Conservation (phyloP, 306 rosid genomes). For the Lathyrus sativus region DNA sequence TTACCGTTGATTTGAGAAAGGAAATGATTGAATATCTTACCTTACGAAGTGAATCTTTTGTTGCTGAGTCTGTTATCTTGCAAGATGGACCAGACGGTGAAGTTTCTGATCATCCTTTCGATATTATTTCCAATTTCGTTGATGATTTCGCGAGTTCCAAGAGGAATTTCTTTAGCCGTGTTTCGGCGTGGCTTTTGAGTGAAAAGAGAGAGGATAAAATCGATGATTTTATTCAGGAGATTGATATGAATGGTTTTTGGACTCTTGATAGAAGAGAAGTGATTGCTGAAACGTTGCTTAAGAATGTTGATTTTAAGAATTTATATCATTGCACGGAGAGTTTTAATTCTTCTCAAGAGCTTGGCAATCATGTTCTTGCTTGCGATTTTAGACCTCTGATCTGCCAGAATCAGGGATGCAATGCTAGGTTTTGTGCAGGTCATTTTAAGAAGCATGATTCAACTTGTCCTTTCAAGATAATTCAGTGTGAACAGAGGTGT, state of each 20-base stretch:
- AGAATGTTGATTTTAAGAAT: conserved; percentile 72
- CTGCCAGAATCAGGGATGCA: conserved; percentile 67
- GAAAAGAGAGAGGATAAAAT: conserved; percentile 90
- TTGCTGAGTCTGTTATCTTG: conserved; percentile 65
- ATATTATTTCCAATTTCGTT: conserved; percentile 65
- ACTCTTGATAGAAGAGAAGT: conserved; percentile 58
- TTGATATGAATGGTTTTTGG: conserved; percentile 80
- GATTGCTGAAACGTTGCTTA: conserved; percentile 48
- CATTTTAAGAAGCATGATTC: conserved; percentile 67
- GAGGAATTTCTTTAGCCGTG: conserved; percentile 71
- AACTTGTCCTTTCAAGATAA: conserved; percentile 71
- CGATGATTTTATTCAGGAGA: conserved; percentile 83
- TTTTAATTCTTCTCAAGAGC: conserved; percentile 51
- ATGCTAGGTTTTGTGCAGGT: conserved; percentile 53
- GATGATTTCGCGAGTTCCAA: conserved; percentile 69
- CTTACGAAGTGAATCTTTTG: conserved; percentile 68
- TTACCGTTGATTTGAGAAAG: conserved; percentile 68
- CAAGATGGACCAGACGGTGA: conserved; percentile 55
- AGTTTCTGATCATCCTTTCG: conserved; percentile 64
- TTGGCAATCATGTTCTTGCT: conserved; percentile 48
- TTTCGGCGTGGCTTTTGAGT: conserved; percentile 79
- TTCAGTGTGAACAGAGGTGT: conserved; percentile 83
- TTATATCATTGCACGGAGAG: conserved; percentile 59
- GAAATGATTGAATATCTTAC: conserved; percentile 74
- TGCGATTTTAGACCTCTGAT: conserved; percentile 59